These are phyloP conservation scores for Scenedesmus sp. DNA, from an alignment of 163 green algal genomes.

Conservation along the genomic window DNA sequence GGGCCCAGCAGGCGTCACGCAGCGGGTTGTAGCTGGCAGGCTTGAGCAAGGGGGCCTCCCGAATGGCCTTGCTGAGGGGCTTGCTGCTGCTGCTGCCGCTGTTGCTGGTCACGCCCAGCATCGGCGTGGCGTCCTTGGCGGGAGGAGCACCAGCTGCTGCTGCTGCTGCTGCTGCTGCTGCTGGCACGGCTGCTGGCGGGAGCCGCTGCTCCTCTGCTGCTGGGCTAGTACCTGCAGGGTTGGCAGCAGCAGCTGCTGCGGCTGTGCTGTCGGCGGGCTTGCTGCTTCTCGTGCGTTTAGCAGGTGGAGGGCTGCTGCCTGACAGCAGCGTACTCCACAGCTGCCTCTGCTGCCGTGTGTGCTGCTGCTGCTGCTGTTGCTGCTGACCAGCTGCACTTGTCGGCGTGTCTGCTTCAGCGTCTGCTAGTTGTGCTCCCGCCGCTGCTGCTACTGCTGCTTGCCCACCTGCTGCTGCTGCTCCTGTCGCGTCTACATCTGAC, in stretches of 20 bases:
- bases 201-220: background rate
- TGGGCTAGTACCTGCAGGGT: background rate
- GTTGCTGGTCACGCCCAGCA: background rate
- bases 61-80: conserved; percentile 20
- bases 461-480: background rate
- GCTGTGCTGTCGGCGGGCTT: background rate
- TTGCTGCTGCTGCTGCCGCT: conserved; percentile 29
- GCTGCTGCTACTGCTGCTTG: background rate
- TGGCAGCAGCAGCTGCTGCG: conserved; percentile 8
- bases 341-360: background rate
- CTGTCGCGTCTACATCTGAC: background rate
- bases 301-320: conserved; percentile 18
- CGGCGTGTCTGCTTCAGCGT: background rate
- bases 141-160: background rate
- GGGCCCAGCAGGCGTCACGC: conserved; percentile 66
- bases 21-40: conserved; percentile 20
- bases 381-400: background rate
- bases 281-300: background rate
- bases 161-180: background rate
- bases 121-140: background rate
- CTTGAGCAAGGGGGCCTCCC: conserved; percentile 31
- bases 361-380: background rate
- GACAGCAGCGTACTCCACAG: conserved; percentile 1
- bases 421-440: too few relatives aligned
- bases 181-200: background rate